Evolutionary conservation across 129 eudicot species (phyloP).

Genomic region (Ambrosia trifida): DNA sequence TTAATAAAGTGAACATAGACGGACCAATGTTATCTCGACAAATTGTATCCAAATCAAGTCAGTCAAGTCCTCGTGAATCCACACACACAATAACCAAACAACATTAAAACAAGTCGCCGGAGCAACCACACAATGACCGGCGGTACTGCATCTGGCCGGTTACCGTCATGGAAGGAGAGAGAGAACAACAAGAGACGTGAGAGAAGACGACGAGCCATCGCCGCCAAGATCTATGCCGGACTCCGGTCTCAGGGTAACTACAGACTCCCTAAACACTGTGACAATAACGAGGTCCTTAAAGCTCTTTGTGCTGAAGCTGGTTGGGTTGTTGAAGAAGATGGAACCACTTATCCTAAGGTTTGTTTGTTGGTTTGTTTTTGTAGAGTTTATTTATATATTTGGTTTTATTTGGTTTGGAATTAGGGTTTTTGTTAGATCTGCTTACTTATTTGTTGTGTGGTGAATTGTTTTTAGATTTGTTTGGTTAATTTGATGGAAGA

Average conservation of each 20-base stretch:
- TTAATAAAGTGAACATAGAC: not conserved
- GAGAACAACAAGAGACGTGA: constrained; percentile 93
- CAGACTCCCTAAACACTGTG: constrained; percentile 92
- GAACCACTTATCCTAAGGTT: constrained; percentile 95
- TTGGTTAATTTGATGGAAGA: constrained; percentile 11
- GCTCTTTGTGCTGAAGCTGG: constrained; percentile 94
- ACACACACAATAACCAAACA: not conserved
- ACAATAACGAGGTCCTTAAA: constrained; percentile 86
- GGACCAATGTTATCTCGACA: constrained; percentile 23
- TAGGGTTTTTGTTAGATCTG: constrained; percentile 32
- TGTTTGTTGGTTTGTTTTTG: not conserved
- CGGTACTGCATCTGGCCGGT: constrained; percentile 71
- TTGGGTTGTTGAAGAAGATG: constrained; percentile 92
- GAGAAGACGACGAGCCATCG: constrained; percentile 83
- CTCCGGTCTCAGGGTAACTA: constrained; percentile 87
- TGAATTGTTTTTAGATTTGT: not conserved
- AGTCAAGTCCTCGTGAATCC: constrained; percentile 25
- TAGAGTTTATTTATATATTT: not conserved
- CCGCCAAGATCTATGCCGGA: constrained; percentile 90
- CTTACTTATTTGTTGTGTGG: not conserved
- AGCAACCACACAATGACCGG: constrained; percentile 51
- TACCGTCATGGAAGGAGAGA: constrained; percentile 93
- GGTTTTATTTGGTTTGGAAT: constrained; percentile 2
- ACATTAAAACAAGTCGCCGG: constrained; percentile 30
- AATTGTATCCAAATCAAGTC: constrained; percentile 23